These are phyloP conservation scores for Cryptococcus sp. DNA, from an alignment of 1,284 basidiomycete genomes.

Conservation along the genomic window DNA sequence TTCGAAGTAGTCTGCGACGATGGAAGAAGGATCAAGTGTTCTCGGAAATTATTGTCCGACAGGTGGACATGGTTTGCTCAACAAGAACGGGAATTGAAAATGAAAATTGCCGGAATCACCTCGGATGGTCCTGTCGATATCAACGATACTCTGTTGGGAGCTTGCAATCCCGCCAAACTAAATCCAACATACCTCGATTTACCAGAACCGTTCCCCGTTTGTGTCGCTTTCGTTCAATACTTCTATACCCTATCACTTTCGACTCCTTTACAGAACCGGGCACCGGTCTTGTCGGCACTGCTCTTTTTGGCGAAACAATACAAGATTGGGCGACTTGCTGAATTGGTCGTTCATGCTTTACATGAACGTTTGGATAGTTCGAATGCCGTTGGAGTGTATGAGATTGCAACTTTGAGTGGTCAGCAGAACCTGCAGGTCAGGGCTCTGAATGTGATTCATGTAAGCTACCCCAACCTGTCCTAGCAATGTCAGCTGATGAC, in stretches of 20 bases:
- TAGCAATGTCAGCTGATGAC: not conserved
- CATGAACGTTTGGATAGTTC: conserved; percentile 77
- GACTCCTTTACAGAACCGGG: conserved; percentile 84
- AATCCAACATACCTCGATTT: conserved; percentile 68
- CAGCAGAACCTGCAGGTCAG: conserved; percentile 83
- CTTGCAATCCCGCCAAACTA: conserved; percentile 36
- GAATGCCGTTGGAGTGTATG: conserved; percentile 83
- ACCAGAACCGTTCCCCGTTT: conserved; percentile 83
- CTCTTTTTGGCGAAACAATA: conserved; percentile 81
- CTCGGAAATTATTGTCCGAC: conserved; percentile 72
- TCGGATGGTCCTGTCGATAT: conserved; percentile 28
- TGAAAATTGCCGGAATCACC: conserved; percentile 18
- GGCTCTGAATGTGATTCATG: conserved; percentile 71
- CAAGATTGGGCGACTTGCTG: conserved; percentile 67
- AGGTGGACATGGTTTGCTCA: conserved; percentile 92
- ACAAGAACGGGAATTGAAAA: conserved; percentile 52
- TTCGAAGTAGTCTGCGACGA: conserved; percentile 91
- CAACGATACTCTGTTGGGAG: conserved; percentile 35
- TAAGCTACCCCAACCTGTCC: conserved; percentile 37
- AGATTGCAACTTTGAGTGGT: conserved; percentile 85
- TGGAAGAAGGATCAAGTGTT: conserved; percentile 74
- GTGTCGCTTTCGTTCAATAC: conserved; percentile 84
- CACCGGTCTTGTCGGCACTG: conserved; percentile 80
- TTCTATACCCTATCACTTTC: conserved; percentile 80
- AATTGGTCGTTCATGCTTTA: conserved; percentile 83